Evolutionary conservation across 2,329 filamentous ascomycete genomes (phyloP).

Genomic region (Pseudonectria foliicola): DNA sequence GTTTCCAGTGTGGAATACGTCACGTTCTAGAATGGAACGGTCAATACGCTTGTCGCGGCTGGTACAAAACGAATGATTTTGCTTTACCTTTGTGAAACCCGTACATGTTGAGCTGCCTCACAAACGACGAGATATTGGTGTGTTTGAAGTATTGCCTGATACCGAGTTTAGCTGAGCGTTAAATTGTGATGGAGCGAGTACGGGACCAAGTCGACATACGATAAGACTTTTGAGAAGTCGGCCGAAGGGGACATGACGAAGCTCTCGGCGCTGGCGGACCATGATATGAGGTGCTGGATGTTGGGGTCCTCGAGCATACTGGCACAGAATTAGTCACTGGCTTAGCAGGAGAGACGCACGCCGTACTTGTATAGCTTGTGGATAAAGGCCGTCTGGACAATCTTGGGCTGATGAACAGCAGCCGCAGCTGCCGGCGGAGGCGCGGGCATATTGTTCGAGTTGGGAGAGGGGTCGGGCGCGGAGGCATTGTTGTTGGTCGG

Average conservation of each 20-base stretch:
- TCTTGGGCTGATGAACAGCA: constrained; percentile 87
- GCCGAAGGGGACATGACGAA: constrained; percentile 98
- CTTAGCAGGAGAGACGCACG: background rate
- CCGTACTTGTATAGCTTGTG: constrained; percentile 96
- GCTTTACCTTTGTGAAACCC: constrained; percentile 90
- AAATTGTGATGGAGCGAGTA: background rate
- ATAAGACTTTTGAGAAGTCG: constrained; percentile 95
- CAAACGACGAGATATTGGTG: constrained; percentile 97
- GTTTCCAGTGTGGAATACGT: constrained; percentile 92
- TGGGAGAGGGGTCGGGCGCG: constrained; percentile 30
- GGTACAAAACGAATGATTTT: background rate
- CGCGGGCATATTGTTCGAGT: constrained; percentile 40
- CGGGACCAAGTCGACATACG: constrained; percentile 53
- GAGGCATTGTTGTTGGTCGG: constrained; percentile 31
- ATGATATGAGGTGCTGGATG: constrained; percentile 94
- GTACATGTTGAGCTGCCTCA: constrained; percentile 98
- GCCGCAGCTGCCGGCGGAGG: constrained; percentile 54
- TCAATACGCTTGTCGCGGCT: background rate
- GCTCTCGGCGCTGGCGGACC: constrained; percentile 89
- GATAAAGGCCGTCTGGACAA: constrained; percentile 97
- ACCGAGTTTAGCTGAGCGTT: constrained; percentile 5
- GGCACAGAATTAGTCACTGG: constrained; percentile 20
- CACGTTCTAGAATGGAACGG: constrained; percentile 61
- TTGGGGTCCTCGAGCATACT: constrained; percentile 95
- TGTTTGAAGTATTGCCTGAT: constrained; percentile 96